phyloP scores from a whole-genome alignment of 2,329 filamentous ascomycete species.

The Xylariaceae sp. region DNA sequence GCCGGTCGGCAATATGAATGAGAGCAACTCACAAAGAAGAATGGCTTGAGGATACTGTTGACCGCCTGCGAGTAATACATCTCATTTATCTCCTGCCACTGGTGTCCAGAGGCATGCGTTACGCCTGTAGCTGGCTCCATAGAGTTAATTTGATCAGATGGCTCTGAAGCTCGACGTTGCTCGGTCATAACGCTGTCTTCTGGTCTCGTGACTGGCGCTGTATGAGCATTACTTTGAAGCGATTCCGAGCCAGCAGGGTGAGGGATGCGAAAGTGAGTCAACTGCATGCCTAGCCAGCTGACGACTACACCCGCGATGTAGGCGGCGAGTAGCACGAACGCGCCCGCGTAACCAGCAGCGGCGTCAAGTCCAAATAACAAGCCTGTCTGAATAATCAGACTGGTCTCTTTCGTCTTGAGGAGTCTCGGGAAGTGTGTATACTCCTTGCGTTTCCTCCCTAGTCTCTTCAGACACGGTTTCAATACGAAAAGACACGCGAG shows the following conservation, averaged over 20 bases:
- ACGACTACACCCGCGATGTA: conserved; percentile 57
- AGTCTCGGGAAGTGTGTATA: conserved; percentile 4
- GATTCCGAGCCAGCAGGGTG: not conserved
- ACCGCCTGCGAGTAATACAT: conserved; percentile 36
- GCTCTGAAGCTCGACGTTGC: too few species aligned
- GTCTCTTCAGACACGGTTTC: conserved; percentile 33
- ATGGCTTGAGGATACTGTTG: conserved; percentile 56
- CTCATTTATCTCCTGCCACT: conserved; percentile 28
- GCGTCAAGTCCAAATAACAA: conserved; percentile 46
- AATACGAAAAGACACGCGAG: conserved; percentile 42
- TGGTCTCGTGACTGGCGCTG: not conserved
- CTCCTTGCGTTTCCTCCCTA: conserved; percentile 21
- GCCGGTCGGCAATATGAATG: not conserved
- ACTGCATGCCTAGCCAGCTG: conserved; percentile 53
- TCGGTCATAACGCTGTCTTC: not conserved
- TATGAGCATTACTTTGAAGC: not conserved
- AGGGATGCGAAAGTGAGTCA: not conserved
- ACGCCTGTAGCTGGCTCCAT: not conserved
- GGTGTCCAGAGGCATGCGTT: not conserved
- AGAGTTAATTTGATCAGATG: too few species aligned
- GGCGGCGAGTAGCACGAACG: conserved; percentile 58
- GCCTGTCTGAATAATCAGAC: conserved; percentile 42
- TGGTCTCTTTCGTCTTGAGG: conserved; percentile 28
- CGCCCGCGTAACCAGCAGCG: conserved; percentile 54
- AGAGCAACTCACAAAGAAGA: conserved; percentile 63